Percentiles rank a stretch among this genome's conserved stretches.
Evolutionary conservation across 306 rosid genomes (phyloP).

Genomic region (Dicorynia guianensis): DNA sequence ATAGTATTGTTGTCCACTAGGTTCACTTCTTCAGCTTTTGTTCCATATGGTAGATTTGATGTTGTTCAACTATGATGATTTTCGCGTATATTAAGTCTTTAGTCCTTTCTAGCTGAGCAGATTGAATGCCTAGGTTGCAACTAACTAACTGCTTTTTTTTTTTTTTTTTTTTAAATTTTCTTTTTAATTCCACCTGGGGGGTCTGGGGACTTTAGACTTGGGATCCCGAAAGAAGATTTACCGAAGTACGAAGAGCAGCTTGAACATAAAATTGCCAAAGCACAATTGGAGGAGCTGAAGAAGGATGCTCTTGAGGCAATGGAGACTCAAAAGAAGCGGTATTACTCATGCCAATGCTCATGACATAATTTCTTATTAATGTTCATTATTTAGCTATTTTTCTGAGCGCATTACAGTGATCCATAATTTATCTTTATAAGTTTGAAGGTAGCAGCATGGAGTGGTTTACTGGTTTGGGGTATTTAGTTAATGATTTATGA

Average conservation of each 20-base stretch:
- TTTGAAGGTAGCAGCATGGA: conserved; percentile 7
- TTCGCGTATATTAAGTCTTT: neutral
- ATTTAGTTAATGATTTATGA: conserved; percentile 20
- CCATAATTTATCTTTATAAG: conserved; percentile 6
- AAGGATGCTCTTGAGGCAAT: conserved; percentile 86
- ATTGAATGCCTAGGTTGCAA: conserved; percentile 30
- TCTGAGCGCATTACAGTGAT: neutral
- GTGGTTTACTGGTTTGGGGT: conserved; percentile 1
- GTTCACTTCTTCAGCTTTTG: neutral
- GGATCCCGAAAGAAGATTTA: conserved; percentile 72
- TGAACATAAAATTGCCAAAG: conserved; percentile 81
- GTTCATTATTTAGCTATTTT: neutral
- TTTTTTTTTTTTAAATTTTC: neutral
- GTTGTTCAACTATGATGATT: neutral
- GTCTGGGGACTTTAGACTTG: conserved; percentile 53
- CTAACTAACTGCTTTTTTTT: neutral
- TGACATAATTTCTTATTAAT: conserved; percentile 1
- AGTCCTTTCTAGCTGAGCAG: conserved; percentile 16
- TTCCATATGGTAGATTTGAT: conserved; percentile 27
- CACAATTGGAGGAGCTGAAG: conserved; percentile 85
- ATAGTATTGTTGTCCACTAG: conserved; percentile 1
- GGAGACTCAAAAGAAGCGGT: conserved; percentile 95
- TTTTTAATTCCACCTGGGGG: conserved; percentile 11
- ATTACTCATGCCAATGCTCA: conserved; percentile 19
- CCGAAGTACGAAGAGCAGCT: conserved; percentile 85